These are phyloP conservation scores for Calocera viscosa DNA, from an alignment of 768 basidiomycete species.

Conservation along the genomic window DNA sequence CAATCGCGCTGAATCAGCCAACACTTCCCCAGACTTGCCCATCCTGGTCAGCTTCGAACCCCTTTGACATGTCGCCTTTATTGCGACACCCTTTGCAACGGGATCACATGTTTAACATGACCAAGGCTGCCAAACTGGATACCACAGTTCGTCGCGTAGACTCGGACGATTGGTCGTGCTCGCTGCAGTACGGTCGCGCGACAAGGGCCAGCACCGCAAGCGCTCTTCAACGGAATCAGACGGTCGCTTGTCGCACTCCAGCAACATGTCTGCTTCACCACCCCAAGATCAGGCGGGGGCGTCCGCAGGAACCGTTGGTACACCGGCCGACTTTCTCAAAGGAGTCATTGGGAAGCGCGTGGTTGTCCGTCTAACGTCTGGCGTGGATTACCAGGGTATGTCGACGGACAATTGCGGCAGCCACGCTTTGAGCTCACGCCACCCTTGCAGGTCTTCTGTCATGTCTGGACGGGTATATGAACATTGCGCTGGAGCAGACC, in stretches of 20 bases:
- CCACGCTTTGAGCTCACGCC: constrained; percentile 9
- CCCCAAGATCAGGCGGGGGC: constrained; percentile 32
- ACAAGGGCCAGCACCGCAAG: neutral
- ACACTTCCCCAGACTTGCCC: neutral
- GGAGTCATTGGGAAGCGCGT: constrained; percentile 94
- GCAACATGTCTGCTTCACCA: constrained; percentile 20
- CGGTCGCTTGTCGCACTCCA: neutral
- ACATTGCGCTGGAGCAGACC: constrained; percentile 93
- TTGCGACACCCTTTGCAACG: neutral
- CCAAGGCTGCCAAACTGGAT: no score
- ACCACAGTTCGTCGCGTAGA: no score
- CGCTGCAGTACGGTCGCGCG: no score
- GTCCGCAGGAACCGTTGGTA: constrained; percentile 44
- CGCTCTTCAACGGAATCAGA: neutral
- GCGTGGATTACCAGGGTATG: constrained; percentile 85
- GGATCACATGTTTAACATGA: neutral
- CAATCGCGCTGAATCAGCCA: neutral
- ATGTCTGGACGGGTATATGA: constrained; percentile 98
- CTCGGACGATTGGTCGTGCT: no score
- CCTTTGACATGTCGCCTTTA: neutral
- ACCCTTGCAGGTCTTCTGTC: constrained; percentile 61
- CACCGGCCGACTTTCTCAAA: constrained; percentile 86
- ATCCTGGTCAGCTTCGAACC: neutral
- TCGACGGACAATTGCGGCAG: neutral
- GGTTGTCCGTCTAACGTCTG: constrained; percentile 79